phyloP scores from a whole-genome alignment of 768 basidiomycete genomes.

The Tricholoma furcatifolium region DNA sequence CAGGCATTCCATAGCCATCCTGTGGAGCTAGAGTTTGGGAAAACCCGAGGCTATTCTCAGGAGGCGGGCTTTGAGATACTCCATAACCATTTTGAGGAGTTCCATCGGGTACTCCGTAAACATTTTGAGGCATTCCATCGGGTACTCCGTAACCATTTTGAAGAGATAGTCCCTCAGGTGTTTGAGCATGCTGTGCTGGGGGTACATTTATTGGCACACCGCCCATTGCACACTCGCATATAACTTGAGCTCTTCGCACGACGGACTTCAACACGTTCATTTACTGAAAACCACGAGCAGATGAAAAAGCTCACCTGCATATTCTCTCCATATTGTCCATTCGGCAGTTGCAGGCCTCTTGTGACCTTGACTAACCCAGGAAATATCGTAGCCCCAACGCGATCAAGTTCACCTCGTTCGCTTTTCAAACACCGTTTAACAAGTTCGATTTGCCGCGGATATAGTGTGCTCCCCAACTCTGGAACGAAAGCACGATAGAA shows the following conservation, averaged over 20 bases:
- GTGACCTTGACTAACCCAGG: conserved; percentile 86
- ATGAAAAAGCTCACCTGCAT: conserved; percentile 40
- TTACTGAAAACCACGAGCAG: conserved; percentile 7
- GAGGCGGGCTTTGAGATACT: not conserved
- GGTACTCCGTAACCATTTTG: not conserved
- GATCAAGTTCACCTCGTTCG: conserved; percentile 70
- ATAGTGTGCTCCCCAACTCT: conserved; percentile 72
- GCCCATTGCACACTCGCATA: conserved; percentile 79
- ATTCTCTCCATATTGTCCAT: conserved; percentile 41
- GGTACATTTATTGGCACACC: conserved; percentile 23
- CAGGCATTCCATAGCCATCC: not conserved
- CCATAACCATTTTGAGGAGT: not conserved
- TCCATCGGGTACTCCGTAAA: not conserved
- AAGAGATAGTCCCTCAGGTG: not conserved
- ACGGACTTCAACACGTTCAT: conserved; percentile 45
- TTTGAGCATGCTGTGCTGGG: conserved; percentile 8
- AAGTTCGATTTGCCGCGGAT: conserved; percentile 79
- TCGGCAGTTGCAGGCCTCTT: conserved; percentile 32
- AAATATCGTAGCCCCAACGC: conserved; percentile 83
- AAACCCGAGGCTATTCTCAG: not conserved
- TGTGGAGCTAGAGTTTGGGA: not conserved
- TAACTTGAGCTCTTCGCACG: conserved; percentile 81
- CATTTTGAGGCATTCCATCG: not conserved
- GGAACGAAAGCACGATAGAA: conserved; percentile 89
- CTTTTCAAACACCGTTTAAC: conserved; percentile 79